phyloP scores from a whole-genome alignment of 2,329 filamentous ascomycete genomes.

The Verticillium klebahnii region DNA sequence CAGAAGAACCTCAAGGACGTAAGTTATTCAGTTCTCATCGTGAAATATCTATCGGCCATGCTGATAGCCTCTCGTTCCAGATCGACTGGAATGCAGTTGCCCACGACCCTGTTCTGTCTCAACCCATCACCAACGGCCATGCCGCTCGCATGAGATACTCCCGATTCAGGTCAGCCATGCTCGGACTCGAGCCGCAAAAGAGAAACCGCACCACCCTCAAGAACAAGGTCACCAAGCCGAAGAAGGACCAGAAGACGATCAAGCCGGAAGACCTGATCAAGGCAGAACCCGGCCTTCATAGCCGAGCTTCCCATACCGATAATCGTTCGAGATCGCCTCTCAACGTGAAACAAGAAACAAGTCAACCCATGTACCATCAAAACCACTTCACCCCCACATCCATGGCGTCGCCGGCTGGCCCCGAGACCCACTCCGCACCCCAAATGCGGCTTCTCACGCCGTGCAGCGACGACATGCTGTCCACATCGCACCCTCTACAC shows the following conservation, averaged over 20 bases:
- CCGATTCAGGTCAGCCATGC: slow-evolving; percentile 43
- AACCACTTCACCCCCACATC: slow-evolving; percentile 32
- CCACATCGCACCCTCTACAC: slow-evolving; percentile 20
- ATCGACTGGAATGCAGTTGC: slow-evolving; percentile 58
- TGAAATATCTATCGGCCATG: background rate
- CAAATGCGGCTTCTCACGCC: slow-evolving; percentile 45
- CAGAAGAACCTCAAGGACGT: slow-evolving; percentile 59
- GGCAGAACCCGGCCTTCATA: slow-evolving; percentile 26
- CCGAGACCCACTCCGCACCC: slow-evolving; percentile 21
- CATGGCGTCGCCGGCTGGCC: slow-evolving; percentile 26
- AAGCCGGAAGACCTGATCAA: slow-evolving; percentile 34
- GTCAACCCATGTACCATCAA: slow-evolving; percentile 21
- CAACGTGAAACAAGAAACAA: slow-evolving; percentile 34
- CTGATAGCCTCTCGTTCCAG: slow-evolving; percentile 29
- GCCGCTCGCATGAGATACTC: slow-evolving; percentile 58
- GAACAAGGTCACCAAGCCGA: slow-evolving; percentile 41
- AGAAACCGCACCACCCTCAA: slow-evolving; percentile 37
- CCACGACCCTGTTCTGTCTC: slow-evolving; percentile 45
- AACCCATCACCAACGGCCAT: slow-evolving; percentile 55
- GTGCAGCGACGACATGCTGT: slow-evolving; percentile 45
- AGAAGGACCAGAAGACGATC: slow-evolving; percentile 27
- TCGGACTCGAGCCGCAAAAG: slow-evolving; percentile 43
- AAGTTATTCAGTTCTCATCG: slow-evolving; percentile 24
- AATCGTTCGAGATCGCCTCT: slow-evolving; percentile 10
- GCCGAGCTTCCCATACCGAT: slow-evolving; percentile 11